Evolutionary conservation across 177 flowering plant genomes (phyloP).

Genomic region (Vitis hybrid): DNA sequence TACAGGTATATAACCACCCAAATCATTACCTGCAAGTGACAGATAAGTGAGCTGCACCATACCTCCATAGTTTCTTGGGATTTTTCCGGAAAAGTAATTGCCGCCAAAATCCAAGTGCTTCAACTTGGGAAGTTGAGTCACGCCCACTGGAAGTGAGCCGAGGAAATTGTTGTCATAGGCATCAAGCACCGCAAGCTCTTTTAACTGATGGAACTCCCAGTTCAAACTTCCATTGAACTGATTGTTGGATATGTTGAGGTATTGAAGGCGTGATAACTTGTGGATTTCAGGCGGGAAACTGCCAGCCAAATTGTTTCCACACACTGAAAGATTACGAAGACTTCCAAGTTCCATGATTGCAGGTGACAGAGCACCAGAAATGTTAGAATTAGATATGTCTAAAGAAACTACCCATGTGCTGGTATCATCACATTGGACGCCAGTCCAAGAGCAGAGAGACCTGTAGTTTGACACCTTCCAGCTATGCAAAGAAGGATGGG

Average conservation of each 20-base stretch:
- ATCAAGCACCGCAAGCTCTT: conserved; percentile 51
- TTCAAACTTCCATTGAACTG: conserved; percentile 52
- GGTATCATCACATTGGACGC: conserved; percentile 46
- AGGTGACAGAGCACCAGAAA: conserved; percentile 61
- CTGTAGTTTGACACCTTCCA: conserved; percentile 59
- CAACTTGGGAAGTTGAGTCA: conserved; percentile 39
- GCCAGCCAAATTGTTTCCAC: conserved; percentile 51
- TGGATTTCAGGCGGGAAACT: conserved; percentile 32
- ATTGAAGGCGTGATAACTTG: conserved; percentile 35
- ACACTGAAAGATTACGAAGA: conserved; percentile 45
- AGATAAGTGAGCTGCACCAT: conserved; percentile 42
- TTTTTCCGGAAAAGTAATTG: conserved; percentile 58
- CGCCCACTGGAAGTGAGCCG: conserved; percentile 52
- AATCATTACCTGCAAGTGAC: conserved; percentile 58
- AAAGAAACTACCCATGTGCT: conserved; percentile 36
- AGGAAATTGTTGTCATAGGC: conserved; percentile 60
- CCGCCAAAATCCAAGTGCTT: conserved; percentile 65
- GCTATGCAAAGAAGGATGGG: conserved; percentile 24
- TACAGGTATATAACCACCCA: conserved; percentile 52
- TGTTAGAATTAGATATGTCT: conserved; percentile 53
- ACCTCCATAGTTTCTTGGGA: conserved; percentile 52
- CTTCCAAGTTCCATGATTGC: conserved; percentile 33
- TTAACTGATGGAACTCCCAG: conserved; percentile 44
- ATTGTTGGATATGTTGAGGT: conserved; percentile 65
- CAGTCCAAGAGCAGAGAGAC: conserved; percentile 69